A percentile compares a stretch with the other conserved stretches of the same genome.
phyloP scores from a whole-genome alignment of 495 filamentous ascomycete genomes.

The Chaetomium tenue region DNA sequence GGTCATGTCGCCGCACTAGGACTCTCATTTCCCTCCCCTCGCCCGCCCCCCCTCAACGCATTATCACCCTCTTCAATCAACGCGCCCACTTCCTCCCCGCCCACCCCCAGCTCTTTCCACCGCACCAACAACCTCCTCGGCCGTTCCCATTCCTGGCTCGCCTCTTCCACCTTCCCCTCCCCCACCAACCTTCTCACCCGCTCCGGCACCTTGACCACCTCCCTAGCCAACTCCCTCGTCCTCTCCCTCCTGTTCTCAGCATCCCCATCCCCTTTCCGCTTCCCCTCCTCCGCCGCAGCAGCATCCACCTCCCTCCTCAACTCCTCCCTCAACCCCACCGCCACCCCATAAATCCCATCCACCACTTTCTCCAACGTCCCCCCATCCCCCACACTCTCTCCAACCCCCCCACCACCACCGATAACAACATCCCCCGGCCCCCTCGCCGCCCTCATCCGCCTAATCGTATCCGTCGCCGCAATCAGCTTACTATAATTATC shows the following conservation, averaged over 20 bases:
- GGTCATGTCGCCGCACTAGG: constrained; percentile 12
- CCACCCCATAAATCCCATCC: constrained; percentile 75
- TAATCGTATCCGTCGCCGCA: constrained; percentile 89
- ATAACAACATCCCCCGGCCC: constrained; percentile 61
- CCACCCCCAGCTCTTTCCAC: constrained; percentile 53
- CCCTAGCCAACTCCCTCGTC: constrained; percentile 66
- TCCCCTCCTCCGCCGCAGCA: constrained; percentile 21
- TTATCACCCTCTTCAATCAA: constrained; percentile 55
- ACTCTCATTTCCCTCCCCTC: constrained; percentile 9
- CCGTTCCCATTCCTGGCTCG: constrained; percentile 55
- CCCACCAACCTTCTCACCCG: constrained; percentile 59
- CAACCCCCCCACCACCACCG: constrained; percentile 37
- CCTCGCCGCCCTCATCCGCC: constrained; percentile 72
- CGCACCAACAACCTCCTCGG: constrained; percentile 54
- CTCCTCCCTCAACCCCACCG: constrained; percentile 58
- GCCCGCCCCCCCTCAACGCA: constrained; percentile 37
- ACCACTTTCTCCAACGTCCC: constrained; percentile 74
- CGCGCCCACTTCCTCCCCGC: constrained; percentile 48
- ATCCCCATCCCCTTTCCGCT: constrained; percentile 34
- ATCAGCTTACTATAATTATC: constrained; percentile 98
- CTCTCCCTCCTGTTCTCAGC: constrained; percentile 54
- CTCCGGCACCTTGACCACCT: constrained; percentile 62
- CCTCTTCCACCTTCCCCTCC: constrained; percentile 60
- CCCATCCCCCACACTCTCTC: constrained; percentile 71
- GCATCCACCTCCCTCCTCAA: constrained; percentile 45